phyloP scores from a whole-genome alignment of 2,329 filamentous ascomycete species.

The Fusarium aywerte region DNA sequence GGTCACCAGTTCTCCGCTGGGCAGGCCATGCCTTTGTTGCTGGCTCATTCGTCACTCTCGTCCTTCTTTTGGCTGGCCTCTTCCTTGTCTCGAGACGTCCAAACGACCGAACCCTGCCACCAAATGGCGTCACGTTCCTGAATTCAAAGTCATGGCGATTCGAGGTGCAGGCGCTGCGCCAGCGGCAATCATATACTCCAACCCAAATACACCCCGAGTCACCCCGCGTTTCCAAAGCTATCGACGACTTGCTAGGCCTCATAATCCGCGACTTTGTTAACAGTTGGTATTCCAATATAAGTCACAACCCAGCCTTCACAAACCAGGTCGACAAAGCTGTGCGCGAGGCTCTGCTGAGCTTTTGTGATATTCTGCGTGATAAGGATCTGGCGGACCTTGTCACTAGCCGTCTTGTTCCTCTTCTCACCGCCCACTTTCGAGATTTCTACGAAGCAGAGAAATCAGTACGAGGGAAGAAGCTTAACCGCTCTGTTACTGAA shows the following conservation, averaged over 20 bases:
- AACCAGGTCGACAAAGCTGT: conserved; percentile 88
- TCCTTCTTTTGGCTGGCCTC: conserved; percentile 67
- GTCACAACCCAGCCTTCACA: conserved; percentile 79
- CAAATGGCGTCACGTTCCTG: conserved; percentile 68
- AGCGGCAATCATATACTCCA: conserved; percentile 73
- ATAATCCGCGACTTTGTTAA: conserved; percentile 86
- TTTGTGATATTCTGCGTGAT: conserved; percentile 77
- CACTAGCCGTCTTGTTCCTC: conserved; percentile 84
- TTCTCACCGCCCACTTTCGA: conserved; percentile 87
- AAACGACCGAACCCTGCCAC: conserved; percentile 54
- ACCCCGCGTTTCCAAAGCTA: conserved; percentile 78
- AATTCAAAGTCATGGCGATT: conserved; percentile 72
- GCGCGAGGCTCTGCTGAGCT: conserved; percentile 74
- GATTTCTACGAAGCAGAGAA: conserved; percentile 93
- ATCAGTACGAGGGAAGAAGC: conserved; percentile 83
- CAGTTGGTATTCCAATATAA: conserved; percentile 91
- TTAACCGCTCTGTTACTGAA: conserved; percentile 91
- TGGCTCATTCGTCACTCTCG: conserved; percentile 69
- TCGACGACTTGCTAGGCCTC: conserved; percentile 82
- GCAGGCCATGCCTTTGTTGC: conserved; percentile 83
- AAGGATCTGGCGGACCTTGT: conserved; percentile 87
- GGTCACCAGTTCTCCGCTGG: conserved; percentile 85
- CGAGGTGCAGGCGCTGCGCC: conserved; percentile 74
- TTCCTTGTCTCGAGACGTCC: conserved; percentile 64
- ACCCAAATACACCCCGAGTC: conserved; percentile 79